A percentile compares a stretch with the other conserved stretches of the same genome.
Evolutionary conservation across 345 rosid genomes (phyloP).

Genomic region (Eucalyptus caleyi): DNA sequence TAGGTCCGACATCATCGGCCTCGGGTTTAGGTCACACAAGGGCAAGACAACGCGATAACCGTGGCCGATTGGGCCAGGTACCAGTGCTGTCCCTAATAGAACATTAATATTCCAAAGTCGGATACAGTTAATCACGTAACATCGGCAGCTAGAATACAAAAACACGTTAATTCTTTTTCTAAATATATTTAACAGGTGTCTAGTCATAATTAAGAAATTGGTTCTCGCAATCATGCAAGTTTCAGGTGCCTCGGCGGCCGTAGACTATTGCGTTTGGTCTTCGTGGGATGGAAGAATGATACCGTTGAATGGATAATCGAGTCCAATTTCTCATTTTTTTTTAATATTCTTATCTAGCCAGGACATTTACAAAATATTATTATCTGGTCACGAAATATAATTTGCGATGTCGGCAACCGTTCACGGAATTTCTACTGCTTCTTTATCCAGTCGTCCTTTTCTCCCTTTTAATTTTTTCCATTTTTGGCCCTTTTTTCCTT

Average conservation of each 20-base stretch:
- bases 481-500: background rate
- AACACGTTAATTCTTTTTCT: background rate
- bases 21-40: background rate
- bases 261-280: background rate
- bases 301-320: background rate
- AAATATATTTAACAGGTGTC: background rate
- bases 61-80: background rate
- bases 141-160: background rate
- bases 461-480: background rate
- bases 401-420: conserved; percentile 7
- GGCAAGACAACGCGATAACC: background rate
- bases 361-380: background rate
- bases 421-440: background rate
- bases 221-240: background rate
- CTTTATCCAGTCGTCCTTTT: background rate
- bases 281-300: background rate
- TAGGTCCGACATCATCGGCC: background rate
- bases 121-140: no score
- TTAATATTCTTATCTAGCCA: background rate
- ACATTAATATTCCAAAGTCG: background rate
- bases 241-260: background rate
- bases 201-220: background rate
- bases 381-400: background rate
- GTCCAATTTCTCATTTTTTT: background rate
- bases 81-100: background rate